Evolutionary conservation across 2,329 filamentous ascomycete genomes (phyloP), one percentile per base, ranked within the genome.

Genomic region (Byssothecium circinans): DNA sequence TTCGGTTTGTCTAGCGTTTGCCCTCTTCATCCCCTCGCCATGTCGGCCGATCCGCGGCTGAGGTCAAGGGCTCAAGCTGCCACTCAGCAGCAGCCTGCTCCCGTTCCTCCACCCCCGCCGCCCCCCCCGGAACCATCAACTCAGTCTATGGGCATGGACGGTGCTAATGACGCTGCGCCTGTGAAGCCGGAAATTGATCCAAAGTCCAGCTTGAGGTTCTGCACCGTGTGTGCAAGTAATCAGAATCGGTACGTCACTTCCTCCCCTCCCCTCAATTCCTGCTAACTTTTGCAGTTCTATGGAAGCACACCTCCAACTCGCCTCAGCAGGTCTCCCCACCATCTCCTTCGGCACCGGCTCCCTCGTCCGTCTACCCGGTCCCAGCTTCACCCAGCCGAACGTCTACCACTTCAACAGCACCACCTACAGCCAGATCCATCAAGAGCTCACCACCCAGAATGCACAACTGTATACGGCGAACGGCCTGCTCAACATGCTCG

Each of bases 401-500:
- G 91, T 97, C 62, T 99, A 97, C 78, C 85, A 89, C 62, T 99
- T 99, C 83, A 97, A 99, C 76, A 89, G 87, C 69, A 96, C 91
- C 1, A 96, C 91, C 12, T 99, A 99, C 74, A 85, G 90, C 63
- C 86, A 86, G 66, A 99, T 99, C 81, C 95, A 94, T 74, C 87
- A 90, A 59, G 92, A 99, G 71, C 83, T 99, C 8, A 82, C 88
- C 54, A 72, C 82, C 29, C 96, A 97, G 63, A 95, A 99, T 65
- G 81, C 85, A 18, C 82, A 90, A 0, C 78, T 99, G 1, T 99
- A 99, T 75, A 86, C 84, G 34, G 87, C 88, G 51, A 99, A 99
- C 66, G 94, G 94, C 36, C 84, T 99, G 40, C 78, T 99, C 49
- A 95, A 92, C 70, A 99, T 99, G 94, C 81, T 99, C 18, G 89